Evolutionary conservation across 2,329 filamentous ascomycete genomes (phyloP), one percentile per base, ranked within the genome.

Genomic region (Eutypella sp.): DNA sequence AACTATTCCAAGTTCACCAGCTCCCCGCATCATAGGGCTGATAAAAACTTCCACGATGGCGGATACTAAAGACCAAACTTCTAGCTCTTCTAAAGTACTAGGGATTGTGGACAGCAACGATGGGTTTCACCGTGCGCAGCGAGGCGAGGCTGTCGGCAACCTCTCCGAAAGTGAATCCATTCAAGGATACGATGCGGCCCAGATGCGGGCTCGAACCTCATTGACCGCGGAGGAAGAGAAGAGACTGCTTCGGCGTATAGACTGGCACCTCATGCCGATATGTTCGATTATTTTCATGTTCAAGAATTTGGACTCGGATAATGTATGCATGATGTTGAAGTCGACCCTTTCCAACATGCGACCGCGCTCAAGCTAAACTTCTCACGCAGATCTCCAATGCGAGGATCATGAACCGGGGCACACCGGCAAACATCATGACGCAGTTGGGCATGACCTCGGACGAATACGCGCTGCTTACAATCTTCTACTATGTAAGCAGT

Each of bases 381-480:
- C 11, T 29, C 33, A 4, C 3, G 7, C 34, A 62, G 59, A 53
- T 70, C 13, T 66, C 67, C 2, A 72, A 71, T 44, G 68, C 67
- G 7, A 60, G 68, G 9, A 71, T 71, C 29, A 72, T 72, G 69
- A 68, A 72, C 42, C 59, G 53, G 34, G 68, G 67, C 6, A 71
- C 67, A 5, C 44, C 57, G 5, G 52, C 54, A 1, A 72, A 72
- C 45, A 72, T 72, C 41, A 59, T 72, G 61, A 67, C 57, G 5
- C 60, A 72, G 51, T 57, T 72, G 2, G 48, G 52, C 2, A 60
- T 72, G 53, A 67, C 65, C 1, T 65, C 66, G 0, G 64, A 72
- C 47, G 55, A 69, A 49, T 72, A 69, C 52, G 67, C 65, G 23
- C 46, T 71, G 9, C 56, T 72, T 16, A 67, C 60, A 4, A 63